Evolutionary conservation across 805 yeast genomes (phyloP), one percentile per base, ranked within the genome.

Genomic region (Yarrowia alimentaria): DNA sequence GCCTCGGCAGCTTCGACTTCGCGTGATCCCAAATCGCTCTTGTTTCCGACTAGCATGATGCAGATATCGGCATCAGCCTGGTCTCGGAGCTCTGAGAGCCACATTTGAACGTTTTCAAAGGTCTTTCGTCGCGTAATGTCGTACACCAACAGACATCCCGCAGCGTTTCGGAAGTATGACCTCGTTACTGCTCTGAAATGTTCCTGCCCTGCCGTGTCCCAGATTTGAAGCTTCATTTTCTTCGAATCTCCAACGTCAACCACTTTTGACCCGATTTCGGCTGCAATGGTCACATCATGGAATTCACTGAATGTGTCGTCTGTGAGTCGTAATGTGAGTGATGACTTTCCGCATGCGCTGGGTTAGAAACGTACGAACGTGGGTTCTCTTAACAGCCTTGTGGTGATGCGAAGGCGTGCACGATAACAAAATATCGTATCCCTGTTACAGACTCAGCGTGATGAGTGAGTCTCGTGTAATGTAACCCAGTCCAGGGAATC

Each of bases 31-130:
- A 87, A 61, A 64, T 90, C 96, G 8, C 66, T 55, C 67, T 89
- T 89, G 63, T 85, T 90, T 1, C 96, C 96, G 6, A 88, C 82
- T 9, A 89, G 64, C 42, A 86, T 80, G 52, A 89, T 83, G 35
- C 85, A 78, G 43, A 88, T 77, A 33, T 80, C 79, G 28, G 58
- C 71, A 55, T 78, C 75, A 16, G 82, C 81, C 76, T 86, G 89
- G 13, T 71, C 66, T 56, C 77, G 71, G 56, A 88, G 84, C 65
- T 88, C 96, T 28, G 71, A 60, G 57, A 82, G 78, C 96, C 96
- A 88, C 59, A 77, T 80, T 19, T 67, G 59, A 61, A 58, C 68
- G 34, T 64, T 56, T 20, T 57, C 56, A 52, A 65, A 66, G 7
- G 69, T 65, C 35, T 64, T 62, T 16, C 61, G 43, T 11, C 69